Evolutionary conservation across 768 basidiomycete species (phyloP), one percentile per base, ranked within the genome.

Genomic region (Coprinopsis marcescibilis): DNA sequence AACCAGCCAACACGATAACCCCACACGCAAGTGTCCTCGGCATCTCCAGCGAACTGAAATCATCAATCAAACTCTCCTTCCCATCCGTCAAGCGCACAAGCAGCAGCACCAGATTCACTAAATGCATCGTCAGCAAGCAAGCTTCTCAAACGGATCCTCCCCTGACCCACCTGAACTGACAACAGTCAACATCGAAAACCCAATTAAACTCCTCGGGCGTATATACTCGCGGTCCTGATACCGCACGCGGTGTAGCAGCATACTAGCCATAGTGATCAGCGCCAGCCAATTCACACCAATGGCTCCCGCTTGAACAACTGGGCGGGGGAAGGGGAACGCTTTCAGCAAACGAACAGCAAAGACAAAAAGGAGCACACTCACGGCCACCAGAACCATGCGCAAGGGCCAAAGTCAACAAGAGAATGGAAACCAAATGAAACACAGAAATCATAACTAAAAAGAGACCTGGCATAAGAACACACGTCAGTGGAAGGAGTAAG

Each of bases 231-330:
- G 27, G n/a, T 49, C 35, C 3, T 39, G 47, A 19, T 27, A 38
- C 32, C 34, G 43, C 3, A 55, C 27, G 8, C 55, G 54, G 37
- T 59, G 60, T 7, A 57, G 17, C 12, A 54, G 26, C 40, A 51
- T 44, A 12, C 48, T 26, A 19, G 47, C 53, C 13, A 57, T 41
- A 25, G 52, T 44, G 10, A 60, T 53, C 8, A 55, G 39, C 14
- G 49, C 44, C 30, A 60, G 32, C 54, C 56, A 41, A 25, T 46
- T 45, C 6, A 57, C 32, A 34, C 48, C 50, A 32, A 57, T 48
- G 15, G 53, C 54, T 14, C 25, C 45, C 4, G 55, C 46, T 32
- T 55, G 43, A 15, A 52, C 39, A 24, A 46, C 57, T 58, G 24
- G 29, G 29, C 21, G 11, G 15, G n/a, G 30, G 23, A 14, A 26